Evolutionary conservation across 169 alveolate species (phyloP), one percentile per base, ranked within the genome.

Genomic region (Plasmodium vivax): DNA sequence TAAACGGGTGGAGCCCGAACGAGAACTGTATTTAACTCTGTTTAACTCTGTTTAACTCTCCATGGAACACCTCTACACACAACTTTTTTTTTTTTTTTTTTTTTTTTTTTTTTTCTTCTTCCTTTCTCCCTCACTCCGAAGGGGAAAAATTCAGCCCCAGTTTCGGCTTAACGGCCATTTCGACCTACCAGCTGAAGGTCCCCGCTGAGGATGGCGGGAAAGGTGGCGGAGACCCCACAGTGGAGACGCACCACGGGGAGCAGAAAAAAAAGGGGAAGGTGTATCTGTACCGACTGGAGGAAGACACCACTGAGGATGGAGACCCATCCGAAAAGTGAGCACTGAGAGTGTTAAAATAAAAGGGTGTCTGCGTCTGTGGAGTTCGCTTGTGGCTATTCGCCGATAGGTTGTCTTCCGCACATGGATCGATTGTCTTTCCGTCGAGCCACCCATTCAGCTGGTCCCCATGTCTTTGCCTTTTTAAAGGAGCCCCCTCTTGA

Each of bases 101-200:
- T 74, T 74, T 74, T 32, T 32, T 74, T 72, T 72, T 72, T 72
- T 82, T 45, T 54, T n/a, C n/a, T n/a, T n/a, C n/a, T n/a, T n/a
- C n/a, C n/a, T n/a, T n/a, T n/a, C n/a, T 34, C 23, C 19, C 73
- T 85, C 36, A n/a, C 45, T 87, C 27, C 14, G 27, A 47, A 75
- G 85, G 74, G 72, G 74, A 71, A 10, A 88, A 68, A 23, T 79
- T 88, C 54, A 80, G 90, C 14, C 77, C 81, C 32, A 41, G 47
- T 88, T 88, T 88, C 51, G 94, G 94, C 36, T 81, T 88, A 68
- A 88, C 94, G 23, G 94, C 94, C 51, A 45, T 88, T 56, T 88
- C 94, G 82, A 88, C 94, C 38, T 88, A 88, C 82, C 94, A 88
- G 27, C 94, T 88, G 3, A 88, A 88, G 82, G 73, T 27, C 32